Evolutionary conservation across 163 green algal species (phyloP), one percentile per base, ranked within the genome.

Genomic region (Coccomyxa subellipsoidea): DNA sequence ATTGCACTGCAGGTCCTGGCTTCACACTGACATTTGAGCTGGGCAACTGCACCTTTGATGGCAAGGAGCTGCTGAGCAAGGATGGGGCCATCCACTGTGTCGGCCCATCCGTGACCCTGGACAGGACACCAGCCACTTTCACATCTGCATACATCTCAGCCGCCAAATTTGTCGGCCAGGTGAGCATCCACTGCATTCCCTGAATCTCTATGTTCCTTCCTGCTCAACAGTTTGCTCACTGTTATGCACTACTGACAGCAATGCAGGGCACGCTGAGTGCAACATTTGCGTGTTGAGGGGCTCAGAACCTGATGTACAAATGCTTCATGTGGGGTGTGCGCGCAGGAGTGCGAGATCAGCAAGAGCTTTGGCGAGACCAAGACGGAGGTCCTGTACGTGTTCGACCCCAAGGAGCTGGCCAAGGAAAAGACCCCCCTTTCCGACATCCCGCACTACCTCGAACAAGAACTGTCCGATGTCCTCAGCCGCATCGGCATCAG

Each of bases 361-460:
- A 77, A 77, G 70, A 77, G 70, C 70, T 77, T 77, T 40, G 70
- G 70, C 32, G 70, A 77, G n/a, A 34, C 34, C 70, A 53, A 7
- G 32, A 31, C 32, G 2, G 18, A 77, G 3, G 27, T 77, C 70
- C 70, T 77, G 70, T 39, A 47, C 70, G 70, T 77, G 32, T 77
- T 77, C 6, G 70, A 77, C 25, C 70, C 70, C 5, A 73, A 73
- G 66, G 66, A 36, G 66, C 29, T 36, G 66, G 66, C 66, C n/a
- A 32, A 36, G 21, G 8, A 73, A 12, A 8, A 8, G 66, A 8
- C 27, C 21, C 66, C 66, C 29, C 29, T 34, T 23, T 35, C 10
- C 18, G 27, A 32, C 18, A 32, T 73, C 29, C 21, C 66, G 32
- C 18, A 73, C 29, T 73, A 73, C 66, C n/a, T 73, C 2, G 66